Conservation (phyloP, 2,329 filamentous ascomycete species). For the Penicillium fuscoglaucum region DNA sequence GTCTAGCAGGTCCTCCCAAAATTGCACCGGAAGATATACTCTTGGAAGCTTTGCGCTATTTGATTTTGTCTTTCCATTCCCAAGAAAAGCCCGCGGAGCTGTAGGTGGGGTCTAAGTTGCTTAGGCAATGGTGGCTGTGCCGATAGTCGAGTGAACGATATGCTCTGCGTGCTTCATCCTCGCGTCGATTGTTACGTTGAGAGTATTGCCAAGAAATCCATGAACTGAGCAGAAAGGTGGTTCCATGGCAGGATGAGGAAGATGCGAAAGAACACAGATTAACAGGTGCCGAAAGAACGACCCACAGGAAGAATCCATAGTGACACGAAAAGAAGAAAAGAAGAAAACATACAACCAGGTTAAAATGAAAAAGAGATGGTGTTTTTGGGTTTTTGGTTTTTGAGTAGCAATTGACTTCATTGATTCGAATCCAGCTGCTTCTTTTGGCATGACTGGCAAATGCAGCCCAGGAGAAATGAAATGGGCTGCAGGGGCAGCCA, state of each 20-base stretch:
- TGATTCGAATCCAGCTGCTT: background rate
- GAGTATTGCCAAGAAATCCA: background rate
- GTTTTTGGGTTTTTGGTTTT: too few species aligned
- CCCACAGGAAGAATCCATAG: background rate
- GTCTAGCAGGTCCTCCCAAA: too few species aligned
- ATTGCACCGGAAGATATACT: too few species aligned
- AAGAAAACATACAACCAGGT: background rate
- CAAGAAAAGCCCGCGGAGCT: background rate
- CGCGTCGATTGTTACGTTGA: background rate
- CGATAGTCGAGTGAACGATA: constrained; percentile 1
- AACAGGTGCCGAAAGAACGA: background rate
- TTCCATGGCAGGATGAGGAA: background rate
- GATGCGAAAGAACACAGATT: background rate
- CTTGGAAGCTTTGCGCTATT: too few species aligned
- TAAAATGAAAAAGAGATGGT: background rate
- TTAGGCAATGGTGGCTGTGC: constrained; percentile 10
- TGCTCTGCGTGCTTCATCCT: constrained; percentile 1
- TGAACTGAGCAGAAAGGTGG: background rate
- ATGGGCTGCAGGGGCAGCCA: constrained; percentile 2
- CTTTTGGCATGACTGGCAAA: background rate
- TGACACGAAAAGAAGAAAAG: background rate
- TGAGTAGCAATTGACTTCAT: background rate
- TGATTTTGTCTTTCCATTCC: too few species aligned
- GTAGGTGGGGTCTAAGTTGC: background rate
- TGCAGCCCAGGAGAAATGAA: background rate